Conservation (phyloP, 139 green algal genomes). For the Auxenochlorella pyrenoidosa region DNA sequence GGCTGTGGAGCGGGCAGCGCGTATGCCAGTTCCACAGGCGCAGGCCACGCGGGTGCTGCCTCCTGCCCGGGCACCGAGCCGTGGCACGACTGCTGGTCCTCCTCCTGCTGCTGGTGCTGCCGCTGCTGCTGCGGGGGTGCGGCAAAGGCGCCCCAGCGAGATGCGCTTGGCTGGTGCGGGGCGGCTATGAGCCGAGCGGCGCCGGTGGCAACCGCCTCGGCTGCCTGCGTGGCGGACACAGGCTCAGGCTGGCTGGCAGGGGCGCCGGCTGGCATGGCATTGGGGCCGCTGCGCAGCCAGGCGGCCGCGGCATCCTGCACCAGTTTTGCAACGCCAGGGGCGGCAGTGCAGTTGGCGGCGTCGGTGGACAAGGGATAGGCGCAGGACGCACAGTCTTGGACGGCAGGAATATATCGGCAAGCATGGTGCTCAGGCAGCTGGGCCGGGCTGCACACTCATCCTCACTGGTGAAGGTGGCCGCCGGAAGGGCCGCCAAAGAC, state of each 20-base stretch:
- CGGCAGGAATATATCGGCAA: too few species aligned
- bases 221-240: neutral
- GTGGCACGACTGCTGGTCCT: neutral
- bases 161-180: neutral
- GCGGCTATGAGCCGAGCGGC: conserved; percentile 8
- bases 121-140: neutral
- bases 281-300: neutral
- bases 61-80: too few species aligned
- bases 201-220: neutral
- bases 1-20: neutral
- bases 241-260: neutral
- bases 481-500: neutral
- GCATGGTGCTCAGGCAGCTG: too few species aligned
- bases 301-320: neutral
- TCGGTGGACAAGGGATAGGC: neutral
- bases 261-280: neutral
- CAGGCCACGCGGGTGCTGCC: conserved; percentile 26
- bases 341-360: neutral
- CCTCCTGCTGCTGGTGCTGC: neutral
- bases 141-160: neutral
- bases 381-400: neutral
- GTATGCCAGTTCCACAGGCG: neutral
- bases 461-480: neutral
- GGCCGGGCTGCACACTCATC: neutral
- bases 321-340: neutral